Conservation (phyloP, 208 protist species). For the Wallacemonas sp. region DNA sequence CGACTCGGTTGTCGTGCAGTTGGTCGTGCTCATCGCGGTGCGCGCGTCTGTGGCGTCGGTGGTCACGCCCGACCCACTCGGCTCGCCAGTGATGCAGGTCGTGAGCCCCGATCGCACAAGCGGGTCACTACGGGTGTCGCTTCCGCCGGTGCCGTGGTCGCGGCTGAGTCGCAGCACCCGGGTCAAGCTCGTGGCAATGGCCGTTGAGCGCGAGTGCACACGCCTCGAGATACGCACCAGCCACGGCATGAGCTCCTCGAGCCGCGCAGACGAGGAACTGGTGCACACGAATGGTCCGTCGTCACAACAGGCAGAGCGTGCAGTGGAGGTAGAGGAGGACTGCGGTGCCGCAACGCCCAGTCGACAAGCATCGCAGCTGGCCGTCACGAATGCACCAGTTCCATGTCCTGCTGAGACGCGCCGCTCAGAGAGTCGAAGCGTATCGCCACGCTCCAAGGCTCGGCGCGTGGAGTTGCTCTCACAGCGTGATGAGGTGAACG, state of each 20-base stretch:
- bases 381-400: too few relatives aligned
- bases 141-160: not conserved
- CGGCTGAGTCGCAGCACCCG: not conserved
- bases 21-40: not conserved
- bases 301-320: not conserved
- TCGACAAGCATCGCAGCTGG: not conserved
- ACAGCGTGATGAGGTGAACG: too few relatives aligned
- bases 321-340: not conserved
- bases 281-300: conserved; percentile 11
- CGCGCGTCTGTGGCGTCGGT: not conserved
- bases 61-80: not conserved
- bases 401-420: too few relatives aligned
- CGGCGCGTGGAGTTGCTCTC: not conserved
- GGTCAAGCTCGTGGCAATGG: not conserved
- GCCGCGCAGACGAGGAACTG: conserved; percentile 12
- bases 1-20: not conserved
- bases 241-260: not conserved
- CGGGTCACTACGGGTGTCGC: not conserved
- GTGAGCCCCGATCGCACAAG: not conserved
- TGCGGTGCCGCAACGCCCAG: conserved; percentile 6
- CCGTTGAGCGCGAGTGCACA: not conserved
- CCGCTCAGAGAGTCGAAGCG: not conserved
- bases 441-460: not conserved
- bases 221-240: not conserved
- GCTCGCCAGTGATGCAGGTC: not conserved